Base-by-base conservation (phyloP, 768 basidiomycete species). In the Jaapia argillacea region DNA sequence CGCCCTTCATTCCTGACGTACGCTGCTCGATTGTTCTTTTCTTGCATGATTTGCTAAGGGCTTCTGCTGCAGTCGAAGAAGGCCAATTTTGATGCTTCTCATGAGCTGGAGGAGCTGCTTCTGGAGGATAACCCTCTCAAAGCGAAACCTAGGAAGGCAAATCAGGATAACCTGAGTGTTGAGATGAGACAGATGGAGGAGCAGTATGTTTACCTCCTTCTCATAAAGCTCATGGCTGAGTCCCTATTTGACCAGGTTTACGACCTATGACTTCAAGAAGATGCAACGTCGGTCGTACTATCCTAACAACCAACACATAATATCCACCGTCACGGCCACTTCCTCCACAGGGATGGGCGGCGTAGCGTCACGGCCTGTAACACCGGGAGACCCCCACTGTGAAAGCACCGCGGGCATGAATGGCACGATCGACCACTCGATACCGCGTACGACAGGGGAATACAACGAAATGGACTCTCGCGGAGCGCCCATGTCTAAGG, bases 161-260 rank as follows among this genome's bases (percentile, higher is more conserved):
- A 85, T 45, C 86, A 92, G 51, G 93, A 96, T 53, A 81, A 79
- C 45, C 64, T 99, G 41, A 89, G 85, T 48, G 75, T 77, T 0
- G 96, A 99, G 62, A 92, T 93, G 88, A 70, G 87, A 47, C 83
- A 91, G 66, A 96, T 98, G 92, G 96, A 99, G 64, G 92, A 97
- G 59, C 92, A 94, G 92, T 97, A 55, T 47, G 75, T 66, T 28
- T 7, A 28, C 27, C 42, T n/a, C 25, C n/a, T 36, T 20, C 23
- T 41, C n/a, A n/a, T n/a, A n/a, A n/a, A n/a, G n/a, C n/a, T n/a
- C n/a, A n/a, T n/a, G n/a, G n/a, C n/a, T n/a, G n/a, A n/a, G n/a
- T 36, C 16, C 44, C 40, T 18, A 28, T 41, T 16, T 25, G 16
- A 26, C 36, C 33, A 94, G 91, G 61, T 96, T 96, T 61, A 82